Percentiles rank a stretch among this genome's conserved stretches.
Conservation (phyloP, 1,284 basidiomycete genomes). For the Peniophora sp. region DNA sequence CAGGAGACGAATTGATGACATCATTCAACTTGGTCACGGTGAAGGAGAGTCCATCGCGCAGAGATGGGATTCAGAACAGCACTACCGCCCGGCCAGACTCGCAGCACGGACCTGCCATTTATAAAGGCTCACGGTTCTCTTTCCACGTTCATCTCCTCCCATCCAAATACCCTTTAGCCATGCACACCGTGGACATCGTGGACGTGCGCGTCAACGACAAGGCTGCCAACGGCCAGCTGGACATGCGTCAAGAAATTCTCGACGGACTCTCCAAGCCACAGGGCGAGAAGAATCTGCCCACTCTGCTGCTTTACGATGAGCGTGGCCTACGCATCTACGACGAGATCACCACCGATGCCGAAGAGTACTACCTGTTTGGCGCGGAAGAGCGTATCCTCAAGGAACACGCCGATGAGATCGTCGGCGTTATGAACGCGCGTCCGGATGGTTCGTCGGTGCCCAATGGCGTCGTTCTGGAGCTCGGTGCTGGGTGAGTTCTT, state of each 20-base stretch:
- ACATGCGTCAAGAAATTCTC: conserved; percentile 41
- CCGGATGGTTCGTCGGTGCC: conserved; percentile 38
- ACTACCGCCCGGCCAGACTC: too few species aligned
- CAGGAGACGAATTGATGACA: too few species aligned
- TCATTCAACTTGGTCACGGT: too few species aligned
- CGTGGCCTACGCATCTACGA: conserved; percentile 79
- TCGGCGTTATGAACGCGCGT: conserved; percentile 62
- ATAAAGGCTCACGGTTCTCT: too few species aligned
- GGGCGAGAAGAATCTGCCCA: conserved; percentile 68
- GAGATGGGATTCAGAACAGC: too few species aligned
- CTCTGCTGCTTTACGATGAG: conserved; percentile 84
- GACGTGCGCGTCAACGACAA: conserved; percentile 34
- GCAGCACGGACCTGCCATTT: too few species aligned
- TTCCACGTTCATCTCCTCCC: too few species aligned
- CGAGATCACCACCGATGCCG: conserved; percentile 71
- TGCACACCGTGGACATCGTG: conserved; percentile 26
- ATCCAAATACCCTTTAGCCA: too few species aligned
- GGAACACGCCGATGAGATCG: conserved; percentile 56
- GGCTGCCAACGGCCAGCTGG: conserved; percentile 21
- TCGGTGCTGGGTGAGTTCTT: conserved; percentile 78
- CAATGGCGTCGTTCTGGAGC: conserved; percentile 64
- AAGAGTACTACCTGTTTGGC: conserved; percentile 86
- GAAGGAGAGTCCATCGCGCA: too few species aligned
- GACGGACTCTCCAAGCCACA: conserved; percentile 45
- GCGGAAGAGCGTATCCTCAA: conserved; percentile 70